Evolutionary conservation across 805 yeast genomes (phyloP), one percentile per base, ranked within the genome.

Genomic region (Kurtzmaniella cleridarum): DNA sequence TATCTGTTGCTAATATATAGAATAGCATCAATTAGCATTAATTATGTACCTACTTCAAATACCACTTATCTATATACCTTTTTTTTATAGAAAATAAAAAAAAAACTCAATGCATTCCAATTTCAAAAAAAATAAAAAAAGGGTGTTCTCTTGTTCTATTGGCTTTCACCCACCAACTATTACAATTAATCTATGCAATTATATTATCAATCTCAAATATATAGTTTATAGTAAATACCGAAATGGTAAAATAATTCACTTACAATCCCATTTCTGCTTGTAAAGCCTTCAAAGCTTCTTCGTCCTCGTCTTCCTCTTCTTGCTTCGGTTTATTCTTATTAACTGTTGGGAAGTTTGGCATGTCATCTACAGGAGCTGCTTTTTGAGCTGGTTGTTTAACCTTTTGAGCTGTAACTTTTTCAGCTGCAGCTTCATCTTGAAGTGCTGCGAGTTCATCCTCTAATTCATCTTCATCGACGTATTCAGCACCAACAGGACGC

Each of bases 381-480:
- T 43, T 45, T 23, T 45, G 47, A 11, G 44, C 46, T 5, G 46
- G 44, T 24, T 36, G 39, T 12, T 40, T 35, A 4, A 45, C 36
- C 14, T 38, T 30, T 43, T 42, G 23, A 38, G 44, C 49, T n/a
- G 48, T 44, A 3, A 35, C 47, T 13, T 41, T 43, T 11, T 37
- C 41, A 42, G 83, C 84, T 40, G 78, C 70, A 42, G 80, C 84
- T 63, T 88, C 96, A 60, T 84, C 89, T 61, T 89, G 88, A 52
- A 89, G 70, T 40, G 80, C 84, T 42, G 87, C 95, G 59, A 93
- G 76, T 63, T 93, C 98, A 50, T 90, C 96, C 52, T 90, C 93
- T 57, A 91, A 78, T 62, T 93, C 98, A 52, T 89, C 96, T 51
- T 88, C 95, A 55, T 86, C 95, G 26, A 81, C 70, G 48, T 75